These are phyloP conservation scores for Dryadomyces sulphureus DNA, from an alignment of 2,329 filamentous ascomycete species.

Conservation along the genomic window DNA sequence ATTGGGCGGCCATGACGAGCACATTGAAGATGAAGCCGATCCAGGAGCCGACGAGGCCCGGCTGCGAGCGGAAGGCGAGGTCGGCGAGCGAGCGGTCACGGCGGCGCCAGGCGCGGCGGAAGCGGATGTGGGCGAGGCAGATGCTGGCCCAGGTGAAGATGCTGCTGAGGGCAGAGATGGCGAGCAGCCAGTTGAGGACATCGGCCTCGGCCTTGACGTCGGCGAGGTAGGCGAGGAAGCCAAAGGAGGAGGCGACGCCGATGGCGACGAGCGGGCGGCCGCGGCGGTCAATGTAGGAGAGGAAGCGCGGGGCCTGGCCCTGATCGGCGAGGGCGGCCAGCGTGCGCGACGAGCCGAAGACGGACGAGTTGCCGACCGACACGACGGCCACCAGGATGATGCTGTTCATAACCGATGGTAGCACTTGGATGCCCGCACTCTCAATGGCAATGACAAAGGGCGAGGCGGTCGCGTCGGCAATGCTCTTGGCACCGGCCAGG, in stretches of 20 bases:
- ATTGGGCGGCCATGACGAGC: conserved; percentile 66
- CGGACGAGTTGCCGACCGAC: conserved; percentile 80
- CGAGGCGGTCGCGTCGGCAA: conserved; percentile 59
- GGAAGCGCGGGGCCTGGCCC: conserved; percentile 60
- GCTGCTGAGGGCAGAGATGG: conserved; percentile 56
- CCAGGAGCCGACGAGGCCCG: conserved; percentile 68
- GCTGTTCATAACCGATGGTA: conserved; percentile 86
- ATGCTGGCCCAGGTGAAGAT: conserved; percentile 76
- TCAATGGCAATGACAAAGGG: conserved; percentile 90
- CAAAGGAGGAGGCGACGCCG: conserved; percentile 47
- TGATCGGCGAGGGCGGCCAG: conserved; percentile 83
- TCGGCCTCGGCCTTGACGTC: conserved; percentile 42
- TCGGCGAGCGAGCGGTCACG: conserved; percentile 59
- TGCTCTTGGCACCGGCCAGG: conserved; percentile 42
- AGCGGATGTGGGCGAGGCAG: conserved; percentile 83
- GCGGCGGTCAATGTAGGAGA: conserved; percentile 69
- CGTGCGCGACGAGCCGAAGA: conserved; percentile 84
- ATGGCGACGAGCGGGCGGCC: conserved; percentile 71
- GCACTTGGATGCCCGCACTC: conserved; percentile 63
- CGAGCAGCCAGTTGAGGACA: conserved; percentile 68
- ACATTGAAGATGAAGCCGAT: conserved; percentile 62
- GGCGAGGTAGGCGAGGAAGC: conserved; percentile 65
- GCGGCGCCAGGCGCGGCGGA: conserved; percentile 62
- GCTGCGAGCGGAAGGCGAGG: conserved; percentile 67
- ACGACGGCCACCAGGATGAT: conserved; percentile 85